Base-by-base conservation (phyloP, 1,284 basidiomycete species). In the Puccinia polysora region DNA sequence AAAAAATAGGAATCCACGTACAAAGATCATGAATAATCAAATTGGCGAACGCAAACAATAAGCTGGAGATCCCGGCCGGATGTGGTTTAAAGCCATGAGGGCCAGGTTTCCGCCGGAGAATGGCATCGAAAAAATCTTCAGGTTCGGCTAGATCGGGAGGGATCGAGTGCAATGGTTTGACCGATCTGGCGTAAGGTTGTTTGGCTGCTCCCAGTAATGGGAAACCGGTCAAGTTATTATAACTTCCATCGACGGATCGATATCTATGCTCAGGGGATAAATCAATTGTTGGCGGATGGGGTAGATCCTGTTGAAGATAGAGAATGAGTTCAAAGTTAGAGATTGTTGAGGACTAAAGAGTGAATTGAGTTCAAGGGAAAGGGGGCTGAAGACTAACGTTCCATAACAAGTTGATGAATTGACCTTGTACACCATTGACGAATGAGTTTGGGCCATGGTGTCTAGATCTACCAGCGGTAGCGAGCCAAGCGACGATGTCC, bases 341-440 rank as follows among this genome's bases (percentile, higher is more conserved):
- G 32, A 68, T 32, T 30, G 1, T 53, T 7, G 4, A 7, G 45
- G 20, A 55, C 7, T 3, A 14, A 34, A 49, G n/a, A 30, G 0
- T 47, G 15, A n/a, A 32, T 36, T 40, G 45, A 40, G 12, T 36
- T 40, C 58, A 60, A 18, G 4, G 30, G 28, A 47, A 47, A 50
- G 36, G 20, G n/a, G 12, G 2, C 10, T 23, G 20, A 15, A 20
- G 14, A 64, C 69, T 72, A 15, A 64, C 69, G 49, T 63, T 63
- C 69, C 69, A 72, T 15, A 72, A 38, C 43, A 72, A 55, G 47
- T 63, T 47, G 25, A 72, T 72, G n/a, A 72, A 72, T 64, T 64
- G 59, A 45, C 60, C 69, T 45, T 72, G 69, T 6, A 72, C 36
- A 28, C 52, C 69, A 36, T 72, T 72, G 38, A 72, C 69, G 18